These are phyloP conservation scores for Adansonia rubrostipa DNA, from an alignment of 441 rosid species.

Conservation along the genomic window DNA sequence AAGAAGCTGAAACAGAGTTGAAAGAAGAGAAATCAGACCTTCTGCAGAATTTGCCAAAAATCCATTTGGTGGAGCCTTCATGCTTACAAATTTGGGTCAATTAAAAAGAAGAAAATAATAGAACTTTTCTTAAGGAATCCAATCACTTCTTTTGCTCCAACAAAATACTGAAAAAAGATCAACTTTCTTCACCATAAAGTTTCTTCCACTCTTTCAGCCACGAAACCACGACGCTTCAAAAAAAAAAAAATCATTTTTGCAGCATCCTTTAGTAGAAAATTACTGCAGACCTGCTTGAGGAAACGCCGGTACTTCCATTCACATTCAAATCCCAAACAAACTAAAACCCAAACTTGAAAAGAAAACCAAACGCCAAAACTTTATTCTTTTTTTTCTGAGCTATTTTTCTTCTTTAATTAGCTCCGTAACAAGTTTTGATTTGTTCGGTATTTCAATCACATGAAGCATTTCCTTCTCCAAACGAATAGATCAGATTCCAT, in stretches of 20 bases:
- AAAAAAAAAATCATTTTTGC: background rate
- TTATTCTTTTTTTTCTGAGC: constrained; percentile 24
- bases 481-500: constrained; percentile 10
- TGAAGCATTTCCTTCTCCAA: constrained; percentile 13
- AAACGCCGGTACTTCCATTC: constrained; percentile 23
- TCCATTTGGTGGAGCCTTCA: constrained; percentile 94
- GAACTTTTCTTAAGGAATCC: constrained; percentile 33
- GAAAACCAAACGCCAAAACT: constrained; percentile 18
- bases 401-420: constrained; percentile 23
- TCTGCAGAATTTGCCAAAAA: constrained; percentile 64
- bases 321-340: constrained; percentile 32
- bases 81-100: constrained; percentile 41
- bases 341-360: constrained; percentile 33
- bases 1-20: constrained; percentile 12
- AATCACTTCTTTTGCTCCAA: constrained; percentile 40
- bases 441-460: background rate
- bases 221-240: constrained; percentile 4
- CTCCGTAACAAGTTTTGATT: constrained; percentile 16
- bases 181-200: constrained; percentile 37
- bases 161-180: constrained; percentile 24
- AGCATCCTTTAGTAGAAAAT: constrained; percentile 19
- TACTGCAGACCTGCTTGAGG: background rate
- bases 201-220: constrained; percentile 35
- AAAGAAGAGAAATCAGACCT: constrained; percentile 54
- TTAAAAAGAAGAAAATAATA: constrained; percentile 1